Evolutionary conservation across 2,329 filamentous ascomycete species (phyloP), one percentile per base, ranked within the genome.

Genomic region (Cladophialophora carrionii): DNA sequence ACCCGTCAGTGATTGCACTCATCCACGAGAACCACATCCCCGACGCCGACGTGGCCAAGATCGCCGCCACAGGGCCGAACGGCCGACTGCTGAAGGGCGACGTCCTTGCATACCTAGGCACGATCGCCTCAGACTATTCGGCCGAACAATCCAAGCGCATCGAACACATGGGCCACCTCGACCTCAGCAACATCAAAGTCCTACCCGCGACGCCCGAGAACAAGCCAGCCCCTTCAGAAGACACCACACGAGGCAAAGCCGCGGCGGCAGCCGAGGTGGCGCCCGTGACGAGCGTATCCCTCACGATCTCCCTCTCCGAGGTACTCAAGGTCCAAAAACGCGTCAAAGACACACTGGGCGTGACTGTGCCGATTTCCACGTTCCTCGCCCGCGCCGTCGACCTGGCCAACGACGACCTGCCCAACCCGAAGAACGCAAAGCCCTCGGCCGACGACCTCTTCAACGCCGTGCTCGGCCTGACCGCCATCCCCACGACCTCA

Each of bases 1-100:
- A 83, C 72, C 95, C 94, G 22, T 96, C 95, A 2, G 92, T 98
- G 60, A 84, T 87, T 74, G 87, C 91, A 73, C 84, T 98, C 64
- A 84, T 98, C 68, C 90, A 90, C 78, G 84, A 89, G 77, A 88
- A 96, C 74, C 88, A 89, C 68, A 81, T 99, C 61, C 84, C 90
- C 73, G 86, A 89, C 71, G 87, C 88, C 54, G 90, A 92, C 65
- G 83, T 92, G 59, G 83, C 87, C 78, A 89, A 90, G 77, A 97
- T 98, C 76, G 90, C 88, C 60, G 90, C 92, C 5, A 94, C 91
- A 22, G 95, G 95, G 26, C 95, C 95, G 32, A 88, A 88, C 73
- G 92, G 93, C 64, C 88, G 95, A 67, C 83, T 99, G 61, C 84
- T 99, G 68, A 99, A 99, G 84, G 95, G 95, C 62, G 95, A 99